Evolutionary conservation across 1,284 basidiomycete genomes (phyloP).

Genomic region (Meira miltonrushii): DNA sequence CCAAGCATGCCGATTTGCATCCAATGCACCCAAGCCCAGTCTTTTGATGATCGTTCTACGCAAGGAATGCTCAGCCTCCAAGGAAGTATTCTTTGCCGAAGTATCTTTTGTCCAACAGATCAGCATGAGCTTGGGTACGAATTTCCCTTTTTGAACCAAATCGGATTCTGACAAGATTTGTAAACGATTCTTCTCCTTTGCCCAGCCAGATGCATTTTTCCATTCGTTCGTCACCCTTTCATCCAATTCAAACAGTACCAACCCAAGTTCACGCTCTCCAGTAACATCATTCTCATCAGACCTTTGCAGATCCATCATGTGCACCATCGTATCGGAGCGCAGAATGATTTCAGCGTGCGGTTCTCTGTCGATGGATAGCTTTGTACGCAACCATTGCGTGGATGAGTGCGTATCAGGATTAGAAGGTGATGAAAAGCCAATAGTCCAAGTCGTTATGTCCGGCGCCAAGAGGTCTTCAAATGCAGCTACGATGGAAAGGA

Average conservation of each 20-base stretch:
- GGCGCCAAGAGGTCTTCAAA: constrained; percentile 22
- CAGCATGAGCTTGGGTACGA: background rate
- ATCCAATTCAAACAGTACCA: constrained; percentile 27
- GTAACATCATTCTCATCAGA: background rate
- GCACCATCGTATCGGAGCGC: background rate
- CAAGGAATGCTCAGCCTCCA: background rate
- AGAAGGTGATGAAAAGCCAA: constrained; percentile 15
- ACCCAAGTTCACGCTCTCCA: constrained; percentile 14
- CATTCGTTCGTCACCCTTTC: constrained; percentile 2
- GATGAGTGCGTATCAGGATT: constrained; percentile 19
- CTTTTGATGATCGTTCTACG: background rate
- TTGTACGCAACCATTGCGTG: constrained; percentile 29
- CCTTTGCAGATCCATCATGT: constrained; percentile 6
- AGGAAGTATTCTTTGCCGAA: no score
- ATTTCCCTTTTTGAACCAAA: background rate
- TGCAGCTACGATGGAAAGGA: constrained; percentile 20
- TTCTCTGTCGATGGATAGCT: constrained; percentile 12
- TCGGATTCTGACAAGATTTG: background rate
- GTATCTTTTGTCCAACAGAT: background rate
- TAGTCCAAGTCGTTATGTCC: constrained; percentile 17
- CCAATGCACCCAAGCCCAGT: background rate
- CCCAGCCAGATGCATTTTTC: background rate
- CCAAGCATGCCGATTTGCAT: background rate
- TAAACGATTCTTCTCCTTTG: background rate
- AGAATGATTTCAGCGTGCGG: background rate